Evolutionary conservation across 352 stramenopile species (phyloP).

Genomic region (Phytophthora tentaculata): DNA sequence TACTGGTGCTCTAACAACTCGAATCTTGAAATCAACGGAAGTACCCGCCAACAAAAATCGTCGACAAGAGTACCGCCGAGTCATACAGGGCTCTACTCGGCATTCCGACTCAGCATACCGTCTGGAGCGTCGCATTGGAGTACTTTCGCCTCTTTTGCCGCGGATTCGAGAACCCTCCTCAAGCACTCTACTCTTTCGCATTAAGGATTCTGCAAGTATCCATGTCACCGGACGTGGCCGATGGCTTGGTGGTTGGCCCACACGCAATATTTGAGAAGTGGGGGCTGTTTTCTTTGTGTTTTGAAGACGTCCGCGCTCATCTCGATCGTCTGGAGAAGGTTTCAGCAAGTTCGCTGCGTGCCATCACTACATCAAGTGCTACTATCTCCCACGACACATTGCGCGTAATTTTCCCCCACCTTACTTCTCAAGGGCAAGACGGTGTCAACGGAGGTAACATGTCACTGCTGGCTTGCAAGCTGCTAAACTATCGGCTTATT

Average conservation of each 20-base stretch:
- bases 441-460: background rate
- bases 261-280: background rate
- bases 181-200: background rate
- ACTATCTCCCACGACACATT: background rate
- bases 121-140: background rate
- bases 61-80: background rate
- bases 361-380: background rate
- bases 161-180: background rate
- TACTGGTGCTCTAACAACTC: background rate
- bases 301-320: background rate
- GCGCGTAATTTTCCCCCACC: background rate
- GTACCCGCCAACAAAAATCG: background rate
- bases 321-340: background rate
- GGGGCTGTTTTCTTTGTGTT: background rate
- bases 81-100: background rate
- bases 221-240: background rate
- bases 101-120: background rate
- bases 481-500: background rate
- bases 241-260: background rate
- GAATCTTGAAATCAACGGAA: background rate
- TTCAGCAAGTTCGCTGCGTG: background rate
- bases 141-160: background rate
- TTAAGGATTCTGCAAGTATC: constrained; percentile 1
- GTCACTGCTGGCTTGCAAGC: background rate
- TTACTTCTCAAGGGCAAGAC: background rate